Percentiles rank a stretch among this genome's conserved stretches.
Evolutionary conservation across 768 basidiomycete genomes (phyloP).

Genomic region (Zangia roseola): DNA sequence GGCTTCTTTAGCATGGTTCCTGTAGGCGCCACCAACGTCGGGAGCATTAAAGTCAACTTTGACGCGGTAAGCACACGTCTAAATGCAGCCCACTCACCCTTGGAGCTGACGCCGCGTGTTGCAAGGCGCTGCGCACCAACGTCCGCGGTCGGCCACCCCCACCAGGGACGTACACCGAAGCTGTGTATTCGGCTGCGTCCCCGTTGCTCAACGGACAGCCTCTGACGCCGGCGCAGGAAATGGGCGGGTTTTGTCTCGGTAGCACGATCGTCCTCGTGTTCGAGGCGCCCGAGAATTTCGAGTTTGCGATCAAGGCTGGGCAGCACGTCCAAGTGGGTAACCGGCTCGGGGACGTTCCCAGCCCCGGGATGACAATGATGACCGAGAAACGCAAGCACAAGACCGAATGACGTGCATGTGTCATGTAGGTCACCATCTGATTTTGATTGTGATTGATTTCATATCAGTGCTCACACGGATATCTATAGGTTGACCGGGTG

Average conservation of each 20-base stretch:
- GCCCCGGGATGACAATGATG: not conserved
- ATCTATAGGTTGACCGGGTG: no score
- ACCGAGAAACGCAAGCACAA: constrained; percentile 35
- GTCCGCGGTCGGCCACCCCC: constrained; percentile 69
- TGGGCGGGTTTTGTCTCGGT: constrained; percentile 96
- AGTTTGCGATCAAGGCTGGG: constrained; percentile 72
- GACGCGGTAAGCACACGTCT: constrained; percentile 57
- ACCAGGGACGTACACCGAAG: constrained; percentile 87
- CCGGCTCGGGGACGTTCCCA: constrained; percentile 58
- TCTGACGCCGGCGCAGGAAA: constrained; percentile 83
- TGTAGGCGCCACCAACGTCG: constrained; percentile 98
- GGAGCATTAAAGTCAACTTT: constrained; percentile 94
- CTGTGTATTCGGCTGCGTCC: constrained; percentile 85
- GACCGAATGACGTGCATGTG: constrained; percentile 20
- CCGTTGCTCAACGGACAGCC: constrained; percentile 86
- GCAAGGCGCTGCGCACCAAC: constrained; percentile 87
- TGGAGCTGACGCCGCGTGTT: not conserved
- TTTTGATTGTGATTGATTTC: no score
- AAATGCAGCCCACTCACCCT: not conserved
- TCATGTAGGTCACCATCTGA: no score
- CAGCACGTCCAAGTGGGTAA: constrained; percentile 89
- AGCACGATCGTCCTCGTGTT: constrained; percentile 97
- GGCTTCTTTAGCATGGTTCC: constrained; percentile 98
- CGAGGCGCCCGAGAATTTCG: constrained; percentile 85
- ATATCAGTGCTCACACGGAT: no score